Evolutionary conservation across 2,329 filamentous ascomycete species (phyloP), one percentile per base, ranked within the genome.

Genomic region (Passalora sequoiae): DNA sequence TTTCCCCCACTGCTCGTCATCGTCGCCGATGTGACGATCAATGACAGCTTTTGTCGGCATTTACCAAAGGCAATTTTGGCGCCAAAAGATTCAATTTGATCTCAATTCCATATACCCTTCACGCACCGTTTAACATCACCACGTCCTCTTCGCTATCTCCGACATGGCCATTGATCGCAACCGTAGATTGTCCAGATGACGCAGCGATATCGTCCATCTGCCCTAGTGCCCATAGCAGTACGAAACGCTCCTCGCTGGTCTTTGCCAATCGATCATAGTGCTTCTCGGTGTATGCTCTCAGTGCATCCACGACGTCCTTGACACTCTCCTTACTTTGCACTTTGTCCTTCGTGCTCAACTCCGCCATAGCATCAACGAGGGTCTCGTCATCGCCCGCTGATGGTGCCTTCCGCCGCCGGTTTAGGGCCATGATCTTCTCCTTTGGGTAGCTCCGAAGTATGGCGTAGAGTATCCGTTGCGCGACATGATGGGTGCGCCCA

Each of bases 181-280:
- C 49, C 19, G 38, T 47, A 9, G 50, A 17, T 20, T 40, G 38
- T 13, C 41, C 53, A 38, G 42, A 48, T 20, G 46, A 51, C 22
- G 51, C 60, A 35, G 56, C 56, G 3, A 83, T 74, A 63, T 75
- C 84, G 60, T 94, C 89, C 89, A 97, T 97, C 70, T 95, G 86
- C 59, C 83, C 78, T 50, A 97, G 71, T 50, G 91, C 94, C 75
- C 94, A 97, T 66, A 95, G 88, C 29, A 97, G 78, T 58, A 98
- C 68, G 67, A 89, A 97, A 61, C 89, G 94, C 71, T 97, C 92
- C 62, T 97, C 91, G 29, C 89, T 80, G 56, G 96, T 70, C 60
- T 94, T 91, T 63, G 95, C 89, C 56, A 92, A 77, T 42, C 91
- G 77, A 65, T 83, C 84, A 66, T 94, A 96, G 65, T 98, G 92